Conservation (phyloP, 2,329 filamentous ascomycete species). For the Dryadomyces sulphureus region DNA sequence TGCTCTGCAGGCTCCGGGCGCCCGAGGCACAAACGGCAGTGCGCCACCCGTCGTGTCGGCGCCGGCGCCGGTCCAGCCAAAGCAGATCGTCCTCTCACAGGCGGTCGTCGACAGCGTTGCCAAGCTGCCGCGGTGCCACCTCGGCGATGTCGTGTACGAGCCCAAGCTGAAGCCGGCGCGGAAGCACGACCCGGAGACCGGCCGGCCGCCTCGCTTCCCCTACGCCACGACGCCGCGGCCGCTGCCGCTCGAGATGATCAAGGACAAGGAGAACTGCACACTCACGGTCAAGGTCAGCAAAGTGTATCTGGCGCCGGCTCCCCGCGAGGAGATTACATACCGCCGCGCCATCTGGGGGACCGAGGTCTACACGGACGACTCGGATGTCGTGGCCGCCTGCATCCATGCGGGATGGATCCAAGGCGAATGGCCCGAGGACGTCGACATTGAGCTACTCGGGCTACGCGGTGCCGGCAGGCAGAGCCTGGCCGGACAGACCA, state of each 20-base stretch:
- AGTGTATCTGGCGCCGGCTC: conserved; percentile 52
- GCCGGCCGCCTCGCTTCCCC: conserved; percentile 18
- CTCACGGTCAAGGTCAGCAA: conserved; percentile 78
- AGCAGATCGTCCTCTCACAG: conserved; percentile 52
- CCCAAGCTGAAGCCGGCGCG: conserved; percentile 44
- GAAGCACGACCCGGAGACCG: conserved; percentile 36
- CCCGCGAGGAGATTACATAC: conserved; percentile 71
- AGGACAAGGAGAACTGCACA: conserved; percentile 74
- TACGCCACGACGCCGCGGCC: conserved; percentile 46
- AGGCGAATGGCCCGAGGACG: conserved; percentile 70
- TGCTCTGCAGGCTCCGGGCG: background rate
- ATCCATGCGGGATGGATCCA: conserved; percentile 89
- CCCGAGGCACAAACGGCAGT: background rate
- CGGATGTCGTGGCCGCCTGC: conserved; percentile 79
- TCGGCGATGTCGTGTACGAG: conserved; percentile 74
- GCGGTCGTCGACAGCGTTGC: conserved; percentile 58
- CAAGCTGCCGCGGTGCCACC: conserved; percentile 57
- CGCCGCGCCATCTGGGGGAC: conserved; percentile 81
- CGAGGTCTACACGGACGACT: conserved; percentile 91
- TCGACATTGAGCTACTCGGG: conserved; percentile 55
- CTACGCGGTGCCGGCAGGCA: conserved; percentile 22
- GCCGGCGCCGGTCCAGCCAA: conserved; percentile 29
- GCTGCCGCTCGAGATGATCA: conserved; percentile 56
- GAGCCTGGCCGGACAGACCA: conserved; percentile 12
- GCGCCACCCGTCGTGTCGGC: background rate